phyloP scores from a whole-genome alignment of 345 rosid genomes.

The Euphorbia lathyris region DNA sequence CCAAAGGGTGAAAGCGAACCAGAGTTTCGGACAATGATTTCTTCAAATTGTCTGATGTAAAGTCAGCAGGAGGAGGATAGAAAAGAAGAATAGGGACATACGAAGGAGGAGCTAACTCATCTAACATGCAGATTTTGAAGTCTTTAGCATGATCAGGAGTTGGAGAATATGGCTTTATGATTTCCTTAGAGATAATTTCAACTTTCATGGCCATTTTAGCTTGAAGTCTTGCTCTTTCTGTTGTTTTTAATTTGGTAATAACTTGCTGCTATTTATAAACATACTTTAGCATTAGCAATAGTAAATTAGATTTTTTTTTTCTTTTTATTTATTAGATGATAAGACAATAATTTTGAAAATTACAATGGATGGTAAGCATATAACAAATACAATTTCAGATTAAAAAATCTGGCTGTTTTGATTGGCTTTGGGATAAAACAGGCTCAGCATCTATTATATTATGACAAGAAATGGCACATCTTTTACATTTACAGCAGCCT shows the following conservation, averaged over 20 bases:
- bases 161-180: not conserved
- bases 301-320: too few relatives aligned
- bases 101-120: slow-evolving; percentile 13
- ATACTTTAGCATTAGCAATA: too few relatives aligned
- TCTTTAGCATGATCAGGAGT: slow-evolving; percentile 1
- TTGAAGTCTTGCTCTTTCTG: not conserved
- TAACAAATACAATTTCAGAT: too few relatives aligned
- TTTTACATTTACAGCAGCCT: not conserved
- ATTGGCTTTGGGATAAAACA: too few relatives aligned
- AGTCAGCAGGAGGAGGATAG: not conserved
- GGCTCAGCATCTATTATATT: too few relatives aligned
- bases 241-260: not conserved
- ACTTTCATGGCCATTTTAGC: slow-evolving; percentile 8
- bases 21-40: slow-evolving; percentile 8
- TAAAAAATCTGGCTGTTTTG: too few relatives aligned
- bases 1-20: not conserved
- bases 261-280: slow-evolving; percentile 1
- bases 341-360: not conserved
- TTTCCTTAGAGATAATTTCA: slow-evolving; percentile 8
- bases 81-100: slow-evolving; percentile 14
- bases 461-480: not conserved
- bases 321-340: too few relatives aligned
- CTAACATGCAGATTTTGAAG: slow-evolving; percentile 12
- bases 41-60: not conserved
- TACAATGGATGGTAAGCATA: not conserved